A percentile compares a stretch with the other conserved stretches of the same genome.
phyloP scores from a whole-genome alignment of 257 asterid genomes.

The Solanum chiquidenum region DNA sequence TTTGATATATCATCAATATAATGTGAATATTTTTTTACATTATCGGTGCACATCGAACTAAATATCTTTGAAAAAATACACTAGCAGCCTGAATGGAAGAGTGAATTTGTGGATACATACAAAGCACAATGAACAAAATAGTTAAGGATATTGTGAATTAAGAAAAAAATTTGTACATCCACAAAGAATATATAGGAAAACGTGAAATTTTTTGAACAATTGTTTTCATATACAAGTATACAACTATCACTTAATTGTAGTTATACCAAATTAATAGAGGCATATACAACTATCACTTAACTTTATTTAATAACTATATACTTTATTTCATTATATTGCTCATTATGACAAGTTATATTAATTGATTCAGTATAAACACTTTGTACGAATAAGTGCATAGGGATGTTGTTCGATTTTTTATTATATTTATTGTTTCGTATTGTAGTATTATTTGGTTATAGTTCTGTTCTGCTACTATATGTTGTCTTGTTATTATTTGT shows the following conservation, averaged over 20 bases:
- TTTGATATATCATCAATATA: too few species aligned
- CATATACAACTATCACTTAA: background rate
- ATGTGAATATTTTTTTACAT: too few species aligned
- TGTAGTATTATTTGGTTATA: too few species aligned
- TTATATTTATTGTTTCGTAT: too few species aligned
- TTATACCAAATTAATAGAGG: background rate
- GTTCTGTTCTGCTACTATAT: too few species aligned
- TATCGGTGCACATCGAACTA: too few species aligned
- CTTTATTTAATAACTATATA: background rate
- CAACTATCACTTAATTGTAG: background rate
- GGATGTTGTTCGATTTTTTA: background rate
- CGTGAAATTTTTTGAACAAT: background rate
- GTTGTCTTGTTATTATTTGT: too few species aligned
- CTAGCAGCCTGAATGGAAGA: background rate
- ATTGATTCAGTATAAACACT: background rate
- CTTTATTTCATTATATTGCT: background rate
- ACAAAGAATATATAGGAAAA: background rate
- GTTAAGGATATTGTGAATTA: background rate
- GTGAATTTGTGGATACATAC: background rate
- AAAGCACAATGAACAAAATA: background rate
- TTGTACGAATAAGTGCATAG: background rate
- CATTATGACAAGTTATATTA: background rate
- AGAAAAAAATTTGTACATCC: background rate
- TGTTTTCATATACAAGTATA: background rate
- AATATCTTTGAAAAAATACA: background rate